Percentiles rank a stretch among this genome's conserved stretches.
These are phyloP conservation scores for Boletus rex-veris DNA, from an alignment of 768 basidiomycete species.

Conservation along the genomic window DNA sequence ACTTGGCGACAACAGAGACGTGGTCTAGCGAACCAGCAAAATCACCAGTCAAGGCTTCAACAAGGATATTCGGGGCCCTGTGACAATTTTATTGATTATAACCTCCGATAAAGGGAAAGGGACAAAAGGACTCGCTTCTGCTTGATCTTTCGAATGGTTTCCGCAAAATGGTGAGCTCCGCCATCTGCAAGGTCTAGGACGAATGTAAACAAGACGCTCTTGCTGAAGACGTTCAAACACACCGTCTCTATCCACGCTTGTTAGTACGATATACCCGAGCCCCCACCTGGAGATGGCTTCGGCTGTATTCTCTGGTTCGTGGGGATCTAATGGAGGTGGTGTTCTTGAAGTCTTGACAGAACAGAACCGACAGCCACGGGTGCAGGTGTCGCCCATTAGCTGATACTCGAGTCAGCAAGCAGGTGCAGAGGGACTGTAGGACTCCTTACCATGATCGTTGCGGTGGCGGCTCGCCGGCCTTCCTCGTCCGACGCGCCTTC, in stretches of 20 bases:
- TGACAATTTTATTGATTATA: not conserved
- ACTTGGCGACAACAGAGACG: conserved; percentile 81
- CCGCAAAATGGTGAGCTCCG: conserved; percentile 91
- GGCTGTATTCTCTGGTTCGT: conserved; percentile 97
- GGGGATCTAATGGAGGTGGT: conserved; percentile 89
- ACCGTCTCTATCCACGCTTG: conserved; percentile 97
- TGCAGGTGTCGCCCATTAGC: conserved; percentile 99
- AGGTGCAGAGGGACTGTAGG: not conserved
- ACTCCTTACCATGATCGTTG: conserved; percentile 89
- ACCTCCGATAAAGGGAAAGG: not conserved
- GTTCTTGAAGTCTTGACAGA: conserved; percentile 90
- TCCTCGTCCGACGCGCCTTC: conserved; percentile 61
- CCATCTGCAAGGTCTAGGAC: conserved; percentile 84
- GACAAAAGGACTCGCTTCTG: conserved; percentile 58
- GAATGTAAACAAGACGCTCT: not conserved
- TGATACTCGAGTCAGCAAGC: conserved; percentile 31
- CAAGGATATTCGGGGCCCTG: conserved; percentile 92
- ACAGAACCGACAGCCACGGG: conserved; percentile 95
- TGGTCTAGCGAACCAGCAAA: conserved; percentile 77
- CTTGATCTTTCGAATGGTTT: conserved; percentile 93
- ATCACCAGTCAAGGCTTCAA: conserved; percentile 95
- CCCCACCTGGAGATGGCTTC: conserved; percentile 99
- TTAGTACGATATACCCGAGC: conserved; percentile 94
- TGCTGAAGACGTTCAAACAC: conserved; percentile 22
- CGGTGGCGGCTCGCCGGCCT: conserved; percentile 82